Evolutionary conservation across 345 rosid genomes (phyloP), one percentile per base, ranked within the genome.

Genomic region (Citropsis articulata): DNA sequence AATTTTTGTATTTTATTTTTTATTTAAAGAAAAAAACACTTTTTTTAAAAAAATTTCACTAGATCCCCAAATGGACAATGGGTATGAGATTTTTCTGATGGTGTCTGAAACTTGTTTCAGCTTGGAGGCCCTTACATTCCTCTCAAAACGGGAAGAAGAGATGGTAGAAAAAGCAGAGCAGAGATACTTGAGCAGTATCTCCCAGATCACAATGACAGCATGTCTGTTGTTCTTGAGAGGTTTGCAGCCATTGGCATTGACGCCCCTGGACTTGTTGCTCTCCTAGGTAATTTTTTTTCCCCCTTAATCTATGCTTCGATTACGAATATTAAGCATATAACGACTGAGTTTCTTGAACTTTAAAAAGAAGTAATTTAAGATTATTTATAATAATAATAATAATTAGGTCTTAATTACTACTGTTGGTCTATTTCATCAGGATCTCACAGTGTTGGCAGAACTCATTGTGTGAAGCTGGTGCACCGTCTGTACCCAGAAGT

Each of bases 161-260:
- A 95, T 82, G 98, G 99, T 19, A 88, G 88, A 48, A 93, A 71
- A 80, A 95, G 98, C 88, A 86, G 97, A 77, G 94, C 98, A 2
- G 94, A 93, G 45, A 69, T 93, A 28, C 57, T 95, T 2, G 99
- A 95, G 83, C 75, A 90, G 10, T 89, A 87, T 81, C 95, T 93
- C 19, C 98, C 98, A 2, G 98, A 95, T 84, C 98, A 93, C 89
- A 95, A 95, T 72, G 99, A 95, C 79, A 92, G 91, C 83, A 90
- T 93, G 76, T 85, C 97, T 59, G 94, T 84, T 28, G 98, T 93
- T 25, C 94, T 95, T 64, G 97, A 93, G 4, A 92, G 91, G 81
- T 95, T 95, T 78, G 86, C 81, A 1, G 78, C 91, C 75, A 93
- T 95, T 66, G 98, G 98, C 0, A 87, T 95, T 27, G 90, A 95